Conservation (phyloP, 345 rosid species). For the Gossypium mustelinum region DNA sequence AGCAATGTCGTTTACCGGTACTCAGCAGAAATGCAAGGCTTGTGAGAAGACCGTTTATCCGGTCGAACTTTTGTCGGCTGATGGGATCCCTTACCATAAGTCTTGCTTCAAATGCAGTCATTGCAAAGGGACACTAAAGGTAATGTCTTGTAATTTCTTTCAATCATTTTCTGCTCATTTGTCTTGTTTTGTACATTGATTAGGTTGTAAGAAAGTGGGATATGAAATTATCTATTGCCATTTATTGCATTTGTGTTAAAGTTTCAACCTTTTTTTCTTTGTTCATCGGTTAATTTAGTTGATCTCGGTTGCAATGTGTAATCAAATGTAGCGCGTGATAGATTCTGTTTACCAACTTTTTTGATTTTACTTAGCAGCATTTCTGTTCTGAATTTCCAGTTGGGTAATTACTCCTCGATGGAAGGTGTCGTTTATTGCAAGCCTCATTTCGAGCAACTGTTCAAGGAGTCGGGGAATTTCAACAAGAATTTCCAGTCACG, state of each 20-base stretch:
- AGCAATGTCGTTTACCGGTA: constrained; percentile 88
- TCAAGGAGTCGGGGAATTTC: constrained; percentile 90
- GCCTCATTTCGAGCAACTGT: constrained; percentile 98
- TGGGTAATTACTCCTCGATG: constrained; percentile 93
- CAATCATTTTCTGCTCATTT: background rate
- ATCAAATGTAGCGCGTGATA: background rate
- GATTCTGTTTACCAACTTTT: background rate
- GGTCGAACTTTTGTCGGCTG: constrained; percentile 84
- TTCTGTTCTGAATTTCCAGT: constrained; percentile 42
- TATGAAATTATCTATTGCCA: background rate
- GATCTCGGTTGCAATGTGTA: background rate
- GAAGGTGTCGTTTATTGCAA: constrained; percentile 95
- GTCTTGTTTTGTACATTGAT: background rate
- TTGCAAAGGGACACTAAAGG: constrained; percentile 92
- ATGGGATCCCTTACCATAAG: constrained; percentile 85
- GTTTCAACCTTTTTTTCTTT: background rate
- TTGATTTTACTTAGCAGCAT: constrained; percentile 5
- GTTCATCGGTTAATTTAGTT: background rate
- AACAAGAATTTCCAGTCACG: constrained; percentile 93
- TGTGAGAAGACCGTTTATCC: constrained; percentile 98
- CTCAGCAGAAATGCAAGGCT: constrained; percentile 93
- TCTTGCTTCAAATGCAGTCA: constrained; percentile 95
- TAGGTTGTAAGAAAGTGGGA: background rate
- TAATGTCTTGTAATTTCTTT: constrained; percentile 14
- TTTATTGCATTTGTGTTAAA: background rate